phyloP scores from a whole-genome alignment of 148 eudicot genomes.

The Selenicereus undatus region DNA sequence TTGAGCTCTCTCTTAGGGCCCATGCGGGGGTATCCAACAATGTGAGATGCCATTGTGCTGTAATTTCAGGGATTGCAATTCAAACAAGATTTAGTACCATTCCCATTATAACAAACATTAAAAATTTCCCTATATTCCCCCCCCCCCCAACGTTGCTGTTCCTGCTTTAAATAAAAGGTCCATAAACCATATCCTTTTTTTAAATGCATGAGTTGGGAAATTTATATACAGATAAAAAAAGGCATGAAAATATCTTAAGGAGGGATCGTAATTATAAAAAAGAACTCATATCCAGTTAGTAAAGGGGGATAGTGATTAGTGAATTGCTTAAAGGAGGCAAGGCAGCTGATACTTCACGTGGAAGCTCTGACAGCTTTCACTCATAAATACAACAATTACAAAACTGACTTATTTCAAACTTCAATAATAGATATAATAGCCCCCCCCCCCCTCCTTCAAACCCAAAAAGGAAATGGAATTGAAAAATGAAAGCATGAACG shows the following conservation, averaged over 20 bases:
- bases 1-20: slow-evolving; percentile 95
- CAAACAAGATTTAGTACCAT: slow-evolving; percentile 13
- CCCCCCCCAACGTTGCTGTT: too few species aligned
- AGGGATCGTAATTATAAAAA: too few species aligned
- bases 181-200: not conserved
- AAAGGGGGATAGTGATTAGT: not conserved
- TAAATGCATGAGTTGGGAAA: not conserved
- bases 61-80: not conserved
- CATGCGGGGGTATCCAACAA: slow-evolving; percentile 93
- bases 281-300: not conserved
- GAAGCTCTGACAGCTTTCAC: slow-evolving; percentile 12
- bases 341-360: not conserved
- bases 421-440: not conserved
- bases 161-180: too few species aligned
- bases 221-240: too few species aligned
- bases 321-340: not conserved
- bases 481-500: not conserved
- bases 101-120: not conserved
- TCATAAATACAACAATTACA: too few species aligned
- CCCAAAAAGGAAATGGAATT: not conserved
- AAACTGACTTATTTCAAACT: not conserved
- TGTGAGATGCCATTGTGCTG: slow-evolving; percentile 88
- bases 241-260: not conserved
- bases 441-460: not conserved
- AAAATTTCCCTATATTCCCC: not conserved